phyloP scores from a whole-genome alignment of 257 asterid genomes.

The Paulownia fortunei region DNA sequence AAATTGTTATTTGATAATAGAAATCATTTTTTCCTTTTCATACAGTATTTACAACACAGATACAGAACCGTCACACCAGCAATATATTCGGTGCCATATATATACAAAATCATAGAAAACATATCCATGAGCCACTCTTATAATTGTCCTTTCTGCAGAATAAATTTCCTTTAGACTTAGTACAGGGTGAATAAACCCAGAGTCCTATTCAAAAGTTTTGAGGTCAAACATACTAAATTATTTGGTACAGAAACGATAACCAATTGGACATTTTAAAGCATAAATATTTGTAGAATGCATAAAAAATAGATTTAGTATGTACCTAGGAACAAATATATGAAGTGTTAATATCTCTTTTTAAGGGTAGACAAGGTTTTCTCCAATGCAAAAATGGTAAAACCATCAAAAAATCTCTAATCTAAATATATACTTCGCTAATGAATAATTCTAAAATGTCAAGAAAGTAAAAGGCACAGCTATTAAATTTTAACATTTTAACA shows the following conservation, averaged over 20 bases:
- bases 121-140: background rate
- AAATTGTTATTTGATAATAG: background rate
- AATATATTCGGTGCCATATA: background rate
- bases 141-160: background rate
- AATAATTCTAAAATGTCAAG: background rate
- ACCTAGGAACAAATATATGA: background rate
- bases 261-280: background rate
- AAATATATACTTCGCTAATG: background rate
- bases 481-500: background rate
- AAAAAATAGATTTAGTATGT: background rate
- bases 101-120: background rate
- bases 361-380: background rate
- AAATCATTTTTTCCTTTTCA: background rate
- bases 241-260: background rate
- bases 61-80: background rate
- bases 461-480: constrained; percentile 7
- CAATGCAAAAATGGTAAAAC: background rate
- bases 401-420: background rate
- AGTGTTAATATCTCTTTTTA: background rate
- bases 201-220: background rate
- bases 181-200: background rate
- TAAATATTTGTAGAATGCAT: background rate
- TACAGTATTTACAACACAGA: background rate
- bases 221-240: background rate
- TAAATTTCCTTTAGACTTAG: background rate